A percentile compares a stretch with the other conserved stretches of the same genome.
These are phyloP conservation scores for Aureobasidium subglaciale DNA, from an alignment of 2,329 filamentous ascomycete genomes.

Conservation along the genomic window DNA sequence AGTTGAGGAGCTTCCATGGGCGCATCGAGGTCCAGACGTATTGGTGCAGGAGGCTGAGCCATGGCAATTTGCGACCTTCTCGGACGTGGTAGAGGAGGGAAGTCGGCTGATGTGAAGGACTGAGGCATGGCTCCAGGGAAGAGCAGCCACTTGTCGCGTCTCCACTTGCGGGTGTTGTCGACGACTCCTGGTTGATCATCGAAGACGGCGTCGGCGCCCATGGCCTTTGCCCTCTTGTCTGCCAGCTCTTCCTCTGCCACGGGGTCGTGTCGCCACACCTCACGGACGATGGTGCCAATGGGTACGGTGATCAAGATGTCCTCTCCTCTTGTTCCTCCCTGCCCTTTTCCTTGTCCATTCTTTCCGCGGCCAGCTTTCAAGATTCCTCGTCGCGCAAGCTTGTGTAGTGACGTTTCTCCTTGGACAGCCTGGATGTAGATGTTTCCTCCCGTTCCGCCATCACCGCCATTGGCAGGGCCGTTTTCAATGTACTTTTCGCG, in stretches of 20 bases:
- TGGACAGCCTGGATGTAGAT: conserved; percentile 90
- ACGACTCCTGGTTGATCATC: conserved; percentile 33
- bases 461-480: conserved; percentile 88
- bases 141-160: conserved; percentile 71
- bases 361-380: conserved; percentile 69
- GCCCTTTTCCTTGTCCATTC: conserved; percentile 67
- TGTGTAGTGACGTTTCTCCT: conserved; percentile 88
- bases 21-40: conserved; percentile 52
- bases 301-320: conserved; percentile 87
- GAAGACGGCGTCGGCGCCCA: conserved; percentile 20
- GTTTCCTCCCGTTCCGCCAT: conserved; percentile 85
- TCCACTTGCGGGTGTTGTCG: conserved; percentile 33
- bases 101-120: conserved; percentile 54
- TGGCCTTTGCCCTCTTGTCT: conserved; percentile 26
- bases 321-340: conserved; percentile 71
- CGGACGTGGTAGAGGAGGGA: conserved; percentile 50
- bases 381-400: conserved; percentile 70
- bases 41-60: conserved; percentile 64
- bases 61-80: conserved; percentile 53
- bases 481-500: conserved; percentile 84
- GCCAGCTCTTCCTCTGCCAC: conserved; percentile 56
- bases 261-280: conserved; percentile 72
- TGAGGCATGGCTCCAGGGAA: conserved; percentile 74
- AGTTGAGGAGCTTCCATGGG: conserved; percentile 79
- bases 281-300: conserved; percentile 82